Evolutionary conservation across 2,329 filamentous ascomycete species (phyloP).

Genomic region (Fusarium sp.): DNA sequence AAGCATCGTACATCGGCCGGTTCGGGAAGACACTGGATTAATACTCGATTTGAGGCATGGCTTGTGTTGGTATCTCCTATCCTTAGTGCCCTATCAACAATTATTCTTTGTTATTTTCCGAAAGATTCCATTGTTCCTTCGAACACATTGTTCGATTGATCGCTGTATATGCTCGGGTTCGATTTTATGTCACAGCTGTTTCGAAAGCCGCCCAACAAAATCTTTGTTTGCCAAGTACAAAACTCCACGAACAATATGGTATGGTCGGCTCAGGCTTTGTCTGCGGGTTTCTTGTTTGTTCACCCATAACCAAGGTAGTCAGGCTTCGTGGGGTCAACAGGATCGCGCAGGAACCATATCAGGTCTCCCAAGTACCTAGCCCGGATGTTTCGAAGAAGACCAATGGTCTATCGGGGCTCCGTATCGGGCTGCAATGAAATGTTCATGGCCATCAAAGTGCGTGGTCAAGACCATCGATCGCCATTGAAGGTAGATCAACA

Average conservation of each 20-base stretch:
- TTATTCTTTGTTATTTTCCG: conserved; percentile 6
- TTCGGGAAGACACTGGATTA: conserved; percentile 8
- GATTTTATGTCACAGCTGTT: conserved; percentile 4
- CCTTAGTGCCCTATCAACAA: conserved; percentile 3
- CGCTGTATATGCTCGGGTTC: conserved; percentile 4
- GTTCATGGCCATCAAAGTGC: background rate
- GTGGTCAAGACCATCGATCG: background rate
- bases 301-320: background rate
- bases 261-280: background rate
- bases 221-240: conserved; percentile 11
- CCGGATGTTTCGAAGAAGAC: background rate
- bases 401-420: background rate
- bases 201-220: background rate
- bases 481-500: background rate
- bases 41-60: conserved; percentile 5
- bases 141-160: conserved; percentile 1
- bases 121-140: conserved; percentile 16
- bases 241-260: background rate
- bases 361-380: no score
- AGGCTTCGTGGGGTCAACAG: background rate
- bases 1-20: background rate
- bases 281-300: background rate
- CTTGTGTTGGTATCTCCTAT: conserved; percentile 12
- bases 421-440: background rate
- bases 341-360: no score